phyloP scores from a whole-genome alignment of 139 green algal genomes.

The Spirogloea muscicola region DNA sequence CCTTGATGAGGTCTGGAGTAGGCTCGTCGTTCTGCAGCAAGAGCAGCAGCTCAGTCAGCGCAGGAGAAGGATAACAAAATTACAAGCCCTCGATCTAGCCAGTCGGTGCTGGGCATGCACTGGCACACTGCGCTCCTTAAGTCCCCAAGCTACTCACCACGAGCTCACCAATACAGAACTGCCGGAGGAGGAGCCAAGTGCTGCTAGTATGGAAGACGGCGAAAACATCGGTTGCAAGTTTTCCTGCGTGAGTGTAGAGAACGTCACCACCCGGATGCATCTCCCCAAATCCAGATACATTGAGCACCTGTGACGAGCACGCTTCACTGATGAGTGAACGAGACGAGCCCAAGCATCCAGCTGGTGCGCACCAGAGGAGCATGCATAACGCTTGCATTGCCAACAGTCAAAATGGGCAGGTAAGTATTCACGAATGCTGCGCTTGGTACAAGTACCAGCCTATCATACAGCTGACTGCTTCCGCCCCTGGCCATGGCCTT shows the following conservation, averaged over 20 bases:
- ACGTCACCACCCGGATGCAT: constrained; percentile 64
- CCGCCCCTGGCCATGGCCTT: too few relatives aligned
- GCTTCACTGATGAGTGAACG: too few relatives aligned
- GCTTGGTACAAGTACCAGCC: too few relatives aligned
- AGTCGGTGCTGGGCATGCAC: neutral
- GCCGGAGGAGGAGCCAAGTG: constrained; percentile 50
- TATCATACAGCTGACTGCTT: neutral
- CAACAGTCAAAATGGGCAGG: neutral
- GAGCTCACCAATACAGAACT: constrained; percentile 55
- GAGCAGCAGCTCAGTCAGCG: neutral
- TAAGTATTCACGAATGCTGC: constrained; percentile 3
- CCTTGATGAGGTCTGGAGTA: constrained; percentile 39
- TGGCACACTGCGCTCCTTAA: neutral
- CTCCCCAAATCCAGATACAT: constrained; percentile 55
- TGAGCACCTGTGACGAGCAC: constrained; percentile 69
- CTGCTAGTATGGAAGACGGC: constrained; percentile 54
- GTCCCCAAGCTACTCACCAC: constrained; percentile 25
- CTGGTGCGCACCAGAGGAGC: neutral
- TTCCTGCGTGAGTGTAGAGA: constrained; percentile 58
- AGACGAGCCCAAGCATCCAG: neutral
- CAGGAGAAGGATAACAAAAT: neutral
- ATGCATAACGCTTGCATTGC: neutral
- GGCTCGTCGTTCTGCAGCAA: constrained; percentile 23
- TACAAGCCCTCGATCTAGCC: neutral
- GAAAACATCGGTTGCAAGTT: constrained; percentile 68